Percentiles rank a stretch among this genome's conserved stretches.
Evolutionary conservation across 108 stramenopile species (phyloP).

Genomic region (Discostella pseudostelligera): DNA sequence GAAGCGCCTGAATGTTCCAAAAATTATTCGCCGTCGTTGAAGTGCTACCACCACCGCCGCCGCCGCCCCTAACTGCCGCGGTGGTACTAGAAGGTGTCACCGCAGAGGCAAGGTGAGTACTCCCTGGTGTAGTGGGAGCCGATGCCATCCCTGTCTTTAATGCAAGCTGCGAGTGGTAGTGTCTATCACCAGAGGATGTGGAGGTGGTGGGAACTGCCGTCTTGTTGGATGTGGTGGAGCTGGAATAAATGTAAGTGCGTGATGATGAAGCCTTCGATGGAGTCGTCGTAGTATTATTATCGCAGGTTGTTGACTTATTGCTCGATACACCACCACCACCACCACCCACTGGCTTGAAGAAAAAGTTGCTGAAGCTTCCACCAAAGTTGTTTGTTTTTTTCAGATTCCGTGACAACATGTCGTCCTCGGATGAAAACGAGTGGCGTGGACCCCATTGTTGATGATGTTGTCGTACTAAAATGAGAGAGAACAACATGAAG

Average conservation of each 20-base stretch:
- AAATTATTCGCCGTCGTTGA: background rate
- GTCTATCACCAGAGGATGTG: background rate
- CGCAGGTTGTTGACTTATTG: background rate
- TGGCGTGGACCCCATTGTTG: slow-evolving; percentile 1
- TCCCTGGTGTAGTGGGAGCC: background rate
- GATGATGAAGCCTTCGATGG: background rate
- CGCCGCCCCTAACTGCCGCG: background rate
- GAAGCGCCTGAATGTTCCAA: background rate
- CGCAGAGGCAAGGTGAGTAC: background rate
- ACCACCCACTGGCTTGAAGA: background rate
- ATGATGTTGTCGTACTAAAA: background rate
- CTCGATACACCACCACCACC: too few species aligned
- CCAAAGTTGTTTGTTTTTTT: background rate
- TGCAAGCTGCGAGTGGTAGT: background rate
- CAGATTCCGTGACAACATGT: background rate
- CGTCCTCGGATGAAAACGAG: slow-evolving; percentile 5
- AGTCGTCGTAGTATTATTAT: background rate
- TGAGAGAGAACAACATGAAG: background rate
- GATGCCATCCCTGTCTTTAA: background rate
- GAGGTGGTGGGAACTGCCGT: background rate
- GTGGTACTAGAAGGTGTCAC: background rate
- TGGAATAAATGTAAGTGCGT: background rate
- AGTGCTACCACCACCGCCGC: background rate
- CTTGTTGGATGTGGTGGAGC: slow-evolving; percentile 7
- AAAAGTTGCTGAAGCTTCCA: background rate